phyloP scores from a whole-genome alignment of 768 basidiomycete species.

The Ramaria sp. region DNA sequence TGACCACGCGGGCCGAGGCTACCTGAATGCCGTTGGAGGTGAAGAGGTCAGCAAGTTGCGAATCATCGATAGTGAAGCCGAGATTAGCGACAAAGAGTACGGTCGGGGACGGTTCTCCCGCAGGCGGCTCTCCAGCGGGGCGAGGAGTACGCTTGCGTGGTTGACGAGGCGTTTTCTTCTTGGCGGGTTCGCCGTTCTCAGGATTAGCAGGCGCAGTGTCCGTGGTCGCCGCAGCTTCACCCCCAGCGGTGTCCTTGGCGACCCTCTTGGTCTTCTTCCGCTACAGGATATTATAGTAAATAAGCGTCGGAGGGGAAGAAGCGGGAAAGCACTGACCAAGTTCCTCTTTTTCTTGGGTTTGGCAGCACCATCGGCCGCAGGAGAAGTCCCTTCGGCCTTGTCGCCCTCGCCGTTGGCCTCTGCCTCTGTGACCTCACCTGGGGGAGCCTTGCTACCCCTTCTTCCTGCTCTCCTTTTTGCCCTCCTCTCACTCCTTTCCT shows the following conservation, averaged over 20 bases:
- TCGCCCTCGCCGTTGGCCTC: conserved; percentile 67
- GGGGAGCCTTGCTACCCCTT: conserved; percentile 77
- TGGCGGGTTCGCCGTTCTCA: conserved; percentile 21
- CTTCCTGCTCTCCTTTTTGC: conserved; percentile 74
- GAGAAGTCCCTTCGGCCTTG: conserved; percentile 37
- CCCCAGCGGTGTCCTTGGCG: conserved; percentile 22
- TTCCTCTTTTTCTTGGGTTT: conserved; percentile 69
- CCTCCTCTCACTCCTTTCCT: conserved; percentile 69
- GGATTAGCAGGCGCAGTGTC: conserved; percentile 27
- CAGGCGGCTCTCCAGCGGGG: conserved; percentile 71
- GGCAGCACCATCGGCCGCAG: conserved; percentile 42
- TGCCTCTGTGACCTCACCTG: conserved; percentile 83
- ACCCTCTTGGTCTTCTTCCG: conserved; percentile 26
- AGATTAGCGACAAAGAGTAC: conserved; percentile 97
- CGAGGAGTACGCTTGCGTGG: conserved; percentile 49
- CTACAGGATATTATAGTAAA: not conserved
- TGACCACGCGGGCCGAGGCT: conserved; percentile 81
- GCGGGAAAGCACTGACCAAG: conserved; percentile 2
- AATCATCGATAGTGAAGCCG: conserved; percentile 87
- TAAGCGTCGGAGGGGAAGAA: not conserved
- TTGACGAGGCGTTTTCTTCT: conserved; percentile 48
- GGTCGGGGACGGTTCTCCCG: conserved; percentile 79
- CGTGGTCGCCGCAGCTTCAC: conserved; percentile 20
- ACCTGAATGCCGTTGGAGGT: conserved; percentile 77
- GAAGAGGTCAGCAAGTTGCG: conserved; percentile 69